Percentiles rank a stretch among this genome's conserved stretches.
Evolutionary conservation across 352 stramenopile species (phyloP).

Genomic region (Phytophthora palmivora): DNA sequence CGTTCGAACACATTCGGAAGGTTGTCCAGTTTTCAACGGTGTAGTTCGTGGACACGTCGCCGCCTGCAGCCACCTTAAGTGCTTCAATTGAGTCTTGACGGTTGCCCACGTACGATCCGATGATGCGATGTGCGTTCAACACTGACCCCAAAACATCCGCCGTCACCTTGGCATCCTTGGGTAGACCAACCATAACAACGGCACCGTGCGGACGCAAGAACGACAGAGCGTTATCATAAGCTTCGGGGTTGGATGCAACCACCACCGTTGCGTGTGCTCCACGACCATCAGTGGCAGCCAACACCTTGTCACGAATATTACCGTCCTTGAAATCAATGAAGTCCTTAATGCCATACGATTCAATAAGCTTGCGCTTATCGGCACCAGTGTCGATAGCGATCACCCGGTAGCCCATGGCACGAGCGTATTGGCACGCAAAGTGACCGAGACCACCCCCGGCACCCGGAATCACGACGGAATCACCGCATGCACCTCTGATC

Average conservation of each 20-base stretch:
- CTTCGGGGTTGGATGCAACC: conserved; percentile 49
- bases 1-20: conserved; percentile 53
- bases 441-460: conserved; percentile 78
- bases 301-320: conserved; percentile 49
- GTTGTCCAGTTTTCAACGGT: conserved; percentile 49
- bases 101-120: conserved; percentile 62
- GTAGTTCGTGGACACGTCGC: conserved; percentile 53
- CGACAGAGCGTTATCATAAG: conserved; percentile 54
- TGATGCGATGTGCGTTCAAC: conserved; percentile 52
- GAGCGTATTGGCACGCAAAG: conserved; percentile 78
- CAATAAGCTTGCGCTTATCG: conserved; percentile 66
- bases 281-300: conserved; percentile 47
- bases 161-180: conserved; percentile 54
- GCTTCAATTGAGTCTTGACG: conserved; percentile 63
- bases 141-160: conserved; percentile 48
- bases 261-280: conserved; percentile 74
- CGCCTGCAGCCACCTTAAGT: conserved; percentile 51
- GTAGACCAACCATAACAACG: conserved; percentile 73
- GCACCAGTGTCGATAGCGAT: conserved; percentile 73
- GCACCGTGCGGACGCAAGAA: conserved; percentile 71
- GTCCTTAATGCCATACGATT: conserved; percentile 66
- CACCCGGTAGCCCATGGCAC: conserved; percentile 70
- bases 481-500: conserved; percentile 44
- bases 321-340: conserved; percentile 79
- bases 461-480: conserved; percentile 66